A percentile compares a stretch with the other conserved stretches of the same genome.
Evolutionary conservation across 345 rosid genomes (phyloP).

Genomic region (Tarenaya hassleriana): DNA sequence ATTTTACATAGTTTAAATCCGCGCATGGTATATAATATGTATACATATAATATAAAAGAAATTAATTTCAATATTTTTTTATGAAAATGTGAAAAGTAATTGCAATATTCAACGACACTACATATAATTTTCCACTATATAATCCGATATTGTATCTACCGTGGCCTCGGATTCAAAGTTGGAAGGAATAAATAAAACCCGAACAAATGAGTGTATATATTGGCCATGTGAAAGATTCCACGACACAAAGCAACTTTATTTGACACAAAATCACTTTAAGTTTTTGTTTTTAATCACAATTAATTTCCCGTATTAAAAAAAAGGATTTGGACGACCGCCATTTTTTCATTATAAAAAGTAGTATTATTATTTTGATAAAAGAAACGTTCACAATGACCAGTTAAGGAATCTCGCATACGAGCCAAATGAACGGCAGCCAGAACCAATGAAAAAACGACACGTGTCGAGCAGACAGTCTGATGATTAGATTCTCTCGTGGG

Average conservation of each 20-base stretch:
- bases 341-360: no score
- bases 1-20: no score
- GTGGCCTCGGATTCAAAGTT: no score
- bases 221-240: conserved; percentile 36
- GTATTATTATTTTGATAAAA: background rate
- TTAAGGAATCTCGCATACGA: background rate
- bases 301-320: background rate
- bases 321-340: background rate
- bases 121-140: no score
- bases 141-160: no score
- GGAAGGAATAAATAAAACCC: background rate
- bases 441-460: conserved; percentile 18
- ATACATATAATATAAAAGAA: no score
- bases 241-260: conserved; percentile 21
- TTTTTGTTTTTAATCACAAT: background rate
- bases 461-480: conserved; percentile 19
- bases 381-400: background rate
- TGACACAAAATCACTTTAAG: no score
- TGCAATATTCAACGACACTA: background rate
- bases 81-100: background rate
- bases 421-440: background rate
- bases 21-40: no score
- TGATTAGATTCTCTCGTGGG: conserved; percentile 24
- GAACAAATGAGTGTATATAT: conserved; percentile 7
- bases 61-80: no score